phyloP scores from a whole-genome alignment of 1,284 basidiomycete species.

The Schizopora paradoxa region DNA sequence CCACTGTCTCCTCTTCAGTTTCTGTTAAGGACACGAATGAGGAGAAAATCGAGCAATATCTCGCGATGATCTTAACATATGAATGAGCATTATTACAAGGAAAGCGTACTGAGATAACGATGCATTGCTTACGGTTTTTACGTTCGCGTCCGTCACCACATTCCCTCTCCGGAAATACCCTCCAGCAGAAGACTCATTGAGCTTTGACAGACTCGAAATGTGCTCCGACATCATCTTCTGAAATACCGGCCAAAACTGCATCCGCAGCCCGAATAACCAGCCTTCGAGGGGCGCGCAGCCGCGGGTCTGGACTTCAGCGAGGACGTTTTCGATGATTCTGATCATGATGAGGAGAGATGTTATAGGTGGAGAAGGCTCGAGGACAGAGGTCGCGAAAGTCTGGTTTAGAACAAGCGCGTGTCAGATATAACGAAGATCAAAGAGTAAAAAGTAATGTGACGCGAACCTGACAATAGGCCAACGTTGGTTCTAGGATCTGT shows the following conservation, averaged over 20 bases:
- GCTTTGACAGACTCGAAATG: constrained; percentile 72
- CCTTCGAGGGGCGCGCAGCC: constrained; percentile 73
- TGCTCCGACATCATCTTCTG: constrained; percentile 85
- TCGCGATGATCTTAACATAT: constrained; percentile 15
- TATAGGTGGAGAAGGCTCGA: constrained; percentile 68
- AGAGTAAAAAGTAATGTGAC: neutral
- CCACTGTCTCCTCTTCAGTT: constrained; percentile 88
- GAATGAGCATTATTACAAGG: constrained; percentile 32
- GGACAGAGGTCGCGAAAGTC: constrained; percentile 60
- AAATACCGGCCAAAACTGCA: constrained; percentile 88
- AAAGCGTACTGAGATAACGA: constrained; percentile 10
- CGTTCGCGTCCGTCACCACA: constrained; percentile 63
- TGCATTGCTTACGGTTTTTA: constrained; percentile 48
- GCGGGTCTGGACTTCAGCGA: constrained; percentile 68
- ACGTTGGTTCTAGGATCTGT: constrained; percentile 82
- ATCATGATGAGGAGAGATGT: constrained; percentile 84
- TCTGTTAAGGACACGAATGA: constrained; percentile 75
- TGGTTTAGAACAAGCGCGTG: constrained; percentile 28
- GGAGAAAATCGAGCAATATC: constrained; percentile 75
- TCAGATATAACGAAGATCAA: constrained; percentile 11
- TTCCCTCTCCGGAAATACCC: constrained; percentile 63
- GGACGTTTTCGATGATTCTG: constrained; percentile 75
- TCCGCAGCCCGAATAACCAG: constrained; percentile 71
- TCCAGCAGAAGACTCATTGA: constrained; percentile 63
- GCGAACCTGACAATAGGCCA: constrained; percentile 75